These are phyloP conservation scores for Daldinia bambusicola DNA, from an alignment of 495 filamentous ascomycete genomes.

Conservation along the genomic window DNA sequence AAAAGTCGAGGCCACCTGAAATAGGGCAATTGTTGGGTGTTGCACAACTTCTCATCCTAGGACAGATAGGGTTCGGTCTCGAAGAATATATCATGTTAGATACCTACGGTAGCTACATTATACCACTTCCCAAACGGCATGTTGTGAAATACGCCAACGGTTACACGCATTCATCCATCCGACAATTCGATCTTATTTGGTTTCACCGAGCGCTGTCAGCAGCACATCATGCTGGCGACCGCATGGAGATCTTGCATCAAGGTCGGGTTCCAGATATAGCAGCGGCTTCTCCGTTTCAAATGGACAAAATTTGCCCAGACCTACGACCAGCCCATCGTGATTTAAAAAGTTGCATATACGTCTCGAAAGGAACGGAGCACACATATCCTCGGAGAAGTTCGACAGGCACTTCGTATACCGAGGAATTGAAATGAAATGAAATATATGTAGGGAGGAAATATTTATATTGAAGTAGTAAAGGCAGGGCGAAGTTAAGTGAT, in stretches of 20 bases:
- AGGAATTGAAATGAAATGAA: neutral
- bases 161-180: neutral
- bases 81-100: neutral
- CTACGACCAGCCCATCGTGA: neutral
- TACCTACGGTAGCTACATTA: neutral
- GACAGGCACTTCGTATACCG: neutral
- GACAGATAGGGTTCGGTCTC: neutral
- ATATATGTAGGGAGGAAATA: neutral
- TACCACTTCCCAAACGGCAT: neutral
- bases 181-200: neutral
- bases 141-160: neutral
- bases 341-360: neutral
- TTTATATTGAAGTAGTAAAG: neutral
- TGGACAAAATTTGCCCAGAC: neutral
- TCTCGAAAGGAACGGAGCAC: neutral
- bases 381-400: neutral
- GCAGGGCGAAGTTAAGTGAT: constrained; percentile 8
- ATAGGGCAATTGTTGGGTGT: neutral
- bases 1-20: neutral
- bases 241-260: constrained; percentile 1
- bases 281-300: constrained; percentile 8
- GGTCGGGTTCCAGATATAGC: constrained; percentile 12
- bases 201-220: neutral
- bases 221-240: neutral
- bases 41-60: neutral